A percentile compares a stretch with the other conserved stretches of the same genome.
Conservation (phyloP, 306 rosid genomes). For the Acacia crassicarpa region DNA sequence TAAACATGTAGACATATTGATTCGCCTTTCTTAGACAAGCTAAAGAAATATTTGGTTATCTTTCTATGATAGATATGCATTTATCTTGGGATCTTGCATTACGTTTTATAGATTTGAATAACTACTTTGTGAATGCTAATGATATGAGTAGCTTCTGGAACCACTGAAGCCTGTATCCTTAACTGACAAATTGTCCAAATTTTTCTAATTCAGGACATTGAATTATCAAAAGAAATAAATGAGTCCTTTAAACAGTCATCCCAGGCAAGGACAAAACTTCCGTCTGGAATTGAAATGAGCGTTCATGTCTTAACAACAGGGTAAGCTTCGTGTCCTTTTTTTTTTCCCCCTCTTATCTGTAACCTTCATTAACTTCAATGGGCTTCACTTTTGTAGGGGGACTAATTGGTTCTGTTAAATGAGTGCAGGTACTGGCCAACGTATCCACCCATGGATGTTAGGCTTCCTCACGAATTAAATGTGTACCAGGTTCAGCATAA, state of each 20-base stretch:
- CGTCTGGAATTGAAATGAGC: slow-evolving; percentile 97
- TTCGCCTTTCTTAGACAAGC: background rate
- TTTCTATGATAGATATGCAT: slow-evolving; percentile 9
- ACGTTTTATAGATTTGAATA: slow-evolving; percentile 10
- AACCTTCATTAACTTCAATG: background rate
- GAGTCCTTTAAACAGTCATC: slow-evolving; percentile 99
- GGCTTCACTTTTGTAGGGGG: slow-evolving; percentile 5
- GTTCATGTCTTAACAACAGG: slow-evolving; percentile 99
- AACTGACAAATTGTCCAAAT: background rate
- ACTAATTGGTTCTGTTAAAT: slow-evolving; percentile 34
- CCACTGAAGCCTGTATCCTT: background rate
- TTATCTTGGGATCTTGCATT: background rate
- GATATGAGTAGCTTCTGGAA: slow-evolving; percentile 24
- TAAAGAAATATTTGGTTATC: slow-evolving; percentile 9
- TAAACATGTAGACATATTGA: background rate
- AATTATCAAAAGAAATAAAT: slow-evolving; percentile 96
- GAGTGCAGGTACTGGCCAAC: slow-evolving; percentile 97
- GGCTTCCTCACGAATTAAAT: slow-evolving; percentile 99
- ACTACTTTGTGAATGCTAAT: slow-evolving; percentile 10
- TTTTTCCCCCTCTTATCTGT: slow-evolving; percentile 27
- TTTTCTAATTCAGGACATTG: slow-evolving; percentile 71
- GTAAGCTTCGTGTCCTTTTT: slow-evolving; percentile 47
- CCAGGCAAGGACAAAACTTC: slow-evolving; percentile 98
- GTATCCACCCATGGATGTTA: slow-evolving; percentile 97
- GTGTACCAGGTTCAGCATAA: slow-evolving; percentile 85